Evolutionary conservation across 768 basidiomycete genomes (phyloP).

Genomic region (Piloderma croceum): DNA sequence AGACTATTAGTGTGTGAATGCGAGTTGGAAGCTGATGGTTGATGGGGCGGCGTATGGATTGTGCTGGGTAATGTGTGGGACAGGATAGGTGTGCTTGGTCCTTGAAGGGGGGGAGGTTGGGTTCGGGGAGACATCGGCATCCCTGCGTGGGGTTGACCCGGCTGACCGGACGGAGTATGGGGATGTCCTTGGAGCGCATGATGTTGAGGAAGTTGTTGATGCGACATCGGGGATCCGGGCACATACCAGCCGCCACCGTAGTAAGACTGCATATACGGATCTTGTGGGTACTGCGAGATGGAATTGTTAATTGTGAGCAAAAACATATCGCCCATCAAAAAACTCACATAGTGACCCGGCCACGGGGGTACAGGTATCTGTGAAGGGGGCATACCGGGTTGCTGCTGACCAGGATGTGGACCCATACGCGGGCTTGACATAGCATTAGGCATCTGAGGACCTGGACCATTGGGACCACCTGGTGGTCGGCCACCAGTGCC

Average conservation of each 20-base stretch:
- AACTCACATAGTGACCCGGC: constrained; percentile 56
- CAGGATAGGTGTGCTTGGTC: constrained; percentile 65
- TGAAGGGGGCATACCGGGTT: constrained; percentile 46
- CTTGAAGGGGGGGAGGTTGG: constrained; percentile 44
- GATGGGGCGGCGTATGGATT: constrained; percentile 41
- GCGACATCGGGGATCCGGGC: constrained; percentile 30
- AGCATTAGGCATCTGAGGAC: constrained; percentile 44
- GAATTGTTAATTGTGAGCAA: no score
- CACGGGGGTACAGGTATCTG: constrained; percentile 39
- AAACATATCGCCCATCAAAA: no score
- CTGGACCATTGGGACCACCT: constrained; percentile 44
- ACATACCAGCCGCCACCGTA: constrained; percentile 36
- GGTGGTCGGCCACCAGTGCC: constrained; percentile 52
- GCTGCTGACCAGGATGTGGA: constrained; percentile 51
- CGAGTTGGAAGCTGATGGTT: constrained; percentile 39
- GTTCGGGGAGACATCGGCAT: constrained; percentile 71
- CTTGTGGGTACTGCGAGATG: constrained; percentile 37
- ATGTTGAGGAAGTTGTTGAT: constrained; percentile 40
- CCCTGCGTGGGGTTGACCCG: constrained; percentile 38
- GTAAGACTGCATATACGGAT: constrained; percentile 41
- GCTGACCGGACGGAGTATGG: constrained; percentile 27
- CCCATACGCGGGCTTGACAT: constrained; percentile 65
- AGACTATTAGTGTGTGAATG: constrained; percentile 43
- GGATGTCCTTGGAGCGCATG: constrained; percentile 40
- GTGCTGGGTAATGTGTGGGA: constrained; percentile 49